A percentile compares a stretch with the other conserved stretches of the same genome.
Evolutionary conservation across 2,329 filamentous ascomycete species (phyloP).

Genomic region (Ascochyta rabiei): DNA sequence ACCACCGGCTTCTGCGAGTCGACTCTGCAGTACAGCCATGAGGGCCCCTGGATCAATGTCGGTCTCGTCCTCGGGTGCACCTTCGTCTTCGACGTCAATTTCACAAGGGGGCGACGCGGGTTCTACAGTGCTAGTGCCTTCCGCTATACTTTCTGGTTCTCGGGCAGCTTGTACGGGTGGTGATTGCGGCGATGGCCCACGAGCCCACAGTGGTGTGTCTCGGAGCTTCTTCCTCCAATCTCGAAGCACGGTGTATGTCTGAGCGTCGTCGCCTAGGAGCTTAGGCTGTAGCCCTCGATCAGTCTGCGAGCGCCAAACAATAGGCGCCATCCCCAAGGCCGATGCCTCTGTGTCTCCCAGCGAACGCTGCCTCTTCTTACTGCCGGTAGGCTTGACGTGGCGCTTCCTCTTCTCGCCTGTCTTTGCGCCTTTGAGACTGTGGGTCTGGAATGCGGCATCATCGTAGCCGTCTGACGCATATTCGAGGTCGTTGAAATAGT

Average conservation of each 20-base stretch:
- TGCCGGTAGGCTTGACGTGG: slow-evolving; percentile 13
- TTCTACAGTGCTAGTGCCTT: slow-evolving; percentile 8
- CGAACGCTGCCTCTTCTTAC: slow-evolving; percentile 36
- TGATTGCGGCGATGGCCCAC: slow-evolving; percentile 24
- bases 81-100: slow-evolving; percentile 19
- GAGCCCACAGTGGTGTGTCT: slow-evolving; percentile 35
- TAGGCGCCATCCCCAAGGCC: slow-evolving; percentile 32
- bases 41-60: slow-evolving; percentile 49
- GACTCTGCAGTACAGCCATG: slow-evolving; percentile 43
- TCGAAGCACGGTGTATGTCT: slow-evolving; percentile 50
- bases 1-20: slow-evolving; percentile 43
- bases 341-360: slow-evolving; percentile 3
- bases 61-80: slow-evolving; percentile 22
- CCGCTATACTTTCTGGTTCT: slow-evolving; percentile 11
- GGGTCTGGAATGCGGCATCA: slow-evolving; percentile 45
- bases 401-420: slow-evolving; percentile 42
- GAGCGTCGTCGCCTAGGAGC: slow-evolving; percentile 35
- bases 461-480: slow-evolving; percentile 56
- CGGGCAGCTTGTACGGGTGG: slow-evolving; percentile 15
- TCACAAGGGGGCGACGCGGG: slow-evolving; percentile 25
- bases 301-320: slow-evolving; percentile 43
- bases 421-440: slow-evolving; percentile 28
- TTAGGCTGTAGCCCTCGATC: slow-evolving; percentile 31
- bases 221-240: slow-evolving; percentile 53
- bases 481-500: slow-evolving; percentile 57